Evolutionary conservation across 1,139 yeast species (phyloP).

Genomic region (Eremothecium sinecaudum): DNA sequence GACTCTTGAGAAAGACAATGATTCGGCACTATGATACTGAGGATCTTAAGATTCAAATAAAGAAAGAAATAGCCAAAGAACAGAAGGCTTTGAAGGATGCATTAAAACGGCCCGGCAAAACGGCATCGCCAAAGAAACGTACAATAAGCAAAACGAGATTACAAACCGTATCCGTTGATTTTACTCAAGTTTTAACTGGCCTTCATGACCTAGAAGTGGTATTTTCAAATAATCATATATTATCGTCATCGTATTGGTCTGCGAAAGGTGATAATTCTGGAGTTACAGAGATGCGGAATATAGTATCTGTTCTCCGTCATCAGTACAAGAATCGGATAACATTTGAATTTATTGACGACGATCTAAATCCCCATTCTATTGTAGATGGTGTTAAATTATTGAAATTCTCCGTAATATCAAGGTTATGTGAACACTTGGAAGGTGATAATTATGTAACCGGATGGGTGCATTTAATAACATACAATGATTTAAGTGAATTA

Average conservation of each 20-base stretch:
- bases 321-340: conserved; percentile 3
- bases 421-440: conserved; percentile 5
- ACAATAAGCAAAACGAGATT: conserved; percentile 5
- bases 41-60: conserved; percentile 4
- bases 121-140: conserved; percentile 1
- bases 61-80: conserved; percentile 4
- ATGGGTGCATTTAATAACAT: conserved; percentile 4
- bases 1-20: conserved; percentile 5
- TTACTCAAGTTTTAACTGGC: conserved; percentile 1
- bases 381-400: conserved; percentile 2
- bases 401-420: conserved; percentile 4
- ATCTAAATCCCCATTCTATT: neutral
- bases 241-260: conserved; percentile 3
- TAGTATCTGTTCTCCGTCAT: conserved; percentile 4
- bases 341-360: conserved; percentile 4
- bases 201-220: conserved; percentile 2
- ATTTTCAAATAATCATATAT: conserved; percentile 1
- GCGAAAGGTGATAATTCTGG: conserved; percentile 1
- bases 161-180: conserved; percentile 2
- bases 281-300: conserved; percentile 2
- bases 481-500: conserved; percentile 5
- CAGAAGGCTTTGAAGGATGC: conserved; percentile 5
- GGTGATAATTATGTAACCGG: conserved; percentile 1
- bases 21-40: conserved; percentile 6
- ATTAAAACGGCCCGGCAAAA: conserved; percentile 4